These are phyloP conservation scores for Acorus gramineus DNA, from an alignment of 106 monocot genomes.

Conservation along the genomic window DNA sequence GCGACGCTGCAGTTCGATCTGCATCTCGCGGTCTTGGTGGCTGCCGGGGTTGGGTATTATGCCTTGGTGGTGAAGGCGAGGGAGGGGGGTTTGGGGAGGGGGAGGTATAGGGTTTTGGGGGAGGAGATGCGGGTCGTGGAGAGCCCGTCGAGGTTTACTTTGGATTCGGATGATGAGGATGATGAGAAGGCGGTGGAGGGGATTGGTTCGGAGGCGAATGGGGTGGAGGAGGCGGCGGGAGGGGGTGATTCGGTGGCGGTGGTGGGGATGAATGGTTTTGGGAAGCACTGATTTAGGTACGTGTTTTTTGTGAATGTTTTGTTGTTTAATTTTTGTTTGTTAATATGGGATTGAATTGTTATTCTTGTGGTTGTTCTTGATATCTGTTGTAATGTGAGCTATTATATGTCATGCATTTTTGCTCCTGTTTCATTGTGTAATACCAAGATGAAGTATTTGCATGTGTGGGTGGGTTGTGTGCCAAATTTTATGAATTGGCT, in stretches of 20 bases:
- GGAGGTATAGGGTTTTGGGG: slow-evolving; percentile 34
- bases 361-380: no score
- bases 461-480: no score
- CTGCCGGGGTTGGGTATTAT: slow-evolving; percentile 26
- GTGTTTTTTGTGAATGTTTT: no score
- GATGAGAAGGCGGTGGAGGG: slow-evolving; percentile 1
- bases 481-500: no score
- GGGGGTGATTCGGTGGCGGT: slow-evolving; percentile 7
- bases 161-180: slow-evolving; percentile 62
- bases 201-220: slow-evolving; percentile 10
- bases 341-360: no score
- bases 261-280: slow-evolving; percentile 2
- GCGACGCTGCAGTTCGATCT: slow-evolving; percentile 90
- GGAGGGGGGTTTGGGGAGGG: neutral
- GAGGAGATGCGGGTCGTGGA: slow-evolving; percentile 48
- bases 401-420: no score
- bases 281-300: no score
- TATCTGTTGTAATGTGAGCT: no score
- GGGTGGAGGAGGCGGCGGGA: slow-evolving; percentile 6
- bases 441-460: no score
- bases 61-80: slow-evolving; percentile 6
- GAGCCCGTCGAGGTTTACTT: slow-evolving; percentile 19
- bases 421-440: no score
- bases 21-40: slow-evolving; percentile 59
- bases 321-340: no score